Conservation (phyloP, 768 basidiomycete species). For the Neoboletus brunneissimus region DNA sequence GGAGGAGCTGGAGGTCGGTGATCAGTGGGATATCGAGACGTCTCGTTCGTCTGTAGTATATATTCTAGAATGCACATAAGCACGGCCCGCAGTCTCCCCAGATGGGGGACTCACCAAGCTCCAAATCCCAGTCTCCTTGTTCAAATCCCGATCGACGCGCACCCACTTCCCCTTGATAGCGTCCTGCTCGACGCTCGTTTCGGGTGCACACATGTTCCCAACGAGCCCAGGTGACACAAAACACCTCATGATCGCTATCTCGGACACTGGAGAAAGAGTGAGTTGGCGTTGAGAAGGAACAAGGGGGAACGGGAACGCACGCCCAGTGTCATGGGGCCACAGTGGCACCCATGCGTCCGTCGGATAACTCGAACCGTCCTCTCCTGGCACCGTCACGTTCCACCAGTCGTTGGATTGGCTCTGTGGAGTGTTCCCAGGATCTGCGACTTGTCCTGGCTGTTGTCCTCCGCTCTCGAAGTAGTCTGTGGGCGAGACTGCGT, state of each 20-base stretch:
- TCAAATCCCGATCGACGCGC: slow-evolving; percentile 78
- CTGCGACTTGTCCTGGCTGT: not conserved
- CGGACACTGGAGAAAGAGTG: slow-evolving; percentile 55
- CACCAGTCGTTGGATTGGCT: slow-evolving; percentile 16
- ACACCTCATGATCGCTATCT: slow-evolving; percentile 71
- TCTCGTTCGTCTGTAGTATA: slow-evolving; percentile 85
- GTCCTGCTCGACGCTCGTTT: slow-evolving; percentile 67
- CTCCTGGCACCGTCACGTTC: slow-evolving; percentile 15
- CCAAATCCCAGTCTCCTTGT: slow-evolving; percentile 57
- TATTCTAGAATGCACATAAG: slow-evolving; percentile 36
- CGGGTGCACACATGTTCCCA: slow-evolving; percentile 63
- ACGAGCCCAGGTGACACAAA: slow-evolving; percentile 57
- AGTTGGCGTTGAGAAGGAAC: not conserved
- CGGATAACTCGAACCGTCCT: slow-evolving; percentile 72
- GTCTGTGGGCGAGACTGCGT: slow-evolving; percentile 44
- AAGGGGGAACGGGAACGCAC: slow-evolving; percentile 13
- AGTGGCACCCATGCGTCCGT: slow-evolving; percentile 46
- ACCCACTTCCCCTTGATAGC: slow-evolving; percentile 87
- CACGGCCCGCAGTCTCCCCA: not conserved
- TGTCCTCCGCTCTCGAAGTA: not conserved
- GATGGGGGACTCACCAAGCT: slow-evolving; percentile 49
- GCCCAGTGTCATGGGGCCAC: slow-evolving; percentile 28
- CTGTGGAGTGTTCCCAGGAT: not conserved
- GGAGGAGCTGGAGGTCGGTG: slow-evolving; percentile 65
- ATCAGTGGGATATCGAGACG: slow-evolving; percentile 79